These are phyloP conservation scores for Trichoderma breve DNA, from an alignment of 2,329 filamentous ascomycete genomes.

Conservation along the genomic window DNA sequence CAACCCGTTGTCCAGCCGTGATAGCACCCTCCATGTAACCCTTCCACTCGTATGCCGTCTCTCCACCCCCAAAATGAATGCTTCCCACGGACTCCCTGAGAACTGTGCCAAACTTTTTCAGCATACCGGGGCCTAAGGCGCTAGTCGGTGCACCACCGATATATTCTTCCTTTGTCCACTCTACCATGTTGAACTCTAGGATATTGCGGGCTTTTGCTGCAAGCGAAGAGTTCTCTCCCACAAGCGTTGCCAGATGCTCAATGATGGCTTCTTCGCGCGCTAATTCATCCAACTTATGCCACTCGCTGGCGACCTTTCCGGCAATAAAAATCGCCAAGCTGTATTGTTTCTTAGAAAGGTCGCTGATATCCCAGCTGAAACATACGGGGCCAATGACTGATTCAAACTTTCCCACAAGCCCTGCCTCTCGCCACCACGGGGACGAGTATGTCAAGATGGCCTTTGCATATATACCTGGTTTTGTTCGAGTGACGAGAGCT, in stretches of 20 bases:
- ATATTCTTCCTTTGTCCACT: slow-evolving; percentile 26
- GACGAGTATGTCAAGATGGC: slow-evolving; percentile 40
- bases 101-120: background rate
- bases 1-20: slow-evolving; percentile 25
- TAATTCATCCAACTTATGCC: slow-evolving; percentile 25
- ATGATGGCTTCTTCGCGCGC: slow-evolving; percentile 21
- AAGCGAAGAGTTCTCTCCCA: slow-evolving; percentile 17
- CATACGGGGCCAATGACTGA: slow-evolving; percentile 32
- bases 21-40: slow-evolving; percentile 31
- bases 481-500: slow-evolving; percentile 30
- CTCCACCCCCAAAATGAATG: slow-evolving; percentile 29
- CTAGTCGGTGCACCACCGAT: slow-evolving; percentile 22
- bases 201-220: slow-evolving; percentile 18
- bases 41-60: slow-evolving; percentile 29
- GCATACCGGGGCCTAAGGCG: background rate
- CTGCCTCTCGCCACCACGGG: slow-evolving; percentile 46
- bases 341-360: background rate
- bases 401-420: slow-evolving; percentile 42
- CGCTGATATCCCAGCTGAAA: slow-evolving; percentile 31
- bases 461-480: slow-evolving; percentile 38
- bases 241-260: slow-evolving; percentile 24
- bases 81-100: slow-evolving; percentile 14
- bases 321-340: background rate
- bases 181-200: slow-evolving; percentile 20
- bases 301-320: slow-evolving; percentile 25